A percentile compares a stretch with the other conserved stretches of the same genome.
phyloP scores from a whole-genome alignment of 2,329 filamentous ascomycete species.

The Neofusicoccum laricinum region DNA sequence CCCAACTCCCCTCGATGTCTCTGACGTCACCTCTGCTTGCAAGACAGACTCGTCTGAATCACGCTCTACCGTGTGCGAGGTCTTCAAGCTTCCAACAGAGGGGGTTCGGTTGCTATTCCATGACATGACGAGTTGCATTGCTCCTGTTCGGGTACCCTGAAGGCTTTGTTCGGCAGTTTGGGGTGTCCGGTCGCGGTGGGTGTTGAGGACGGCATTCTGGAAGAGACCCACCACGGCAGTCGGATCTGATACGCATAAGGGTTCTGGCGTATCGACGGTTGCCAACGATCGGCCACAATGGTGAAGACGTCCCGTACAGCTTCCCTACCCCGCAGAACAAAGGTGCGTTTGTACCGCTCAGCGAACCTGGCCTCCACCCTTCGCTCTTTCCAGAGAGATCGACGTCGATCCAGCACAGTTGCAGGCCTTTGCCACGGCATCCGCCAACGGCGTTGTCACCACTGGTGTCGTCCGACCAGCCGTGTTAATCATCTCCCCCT shows the following conservation, averaged over 20 bases:
- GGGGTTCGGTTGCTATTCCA: constrained; percentile 24
- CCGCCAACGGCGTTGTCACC: constrained; percentile 51
- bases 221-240: constrained; percentile 18
- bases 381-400: constrained; percentile 20
- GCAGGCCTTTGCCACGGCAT: constrained; percentile 53
- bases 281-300: constrained; percentile 10
- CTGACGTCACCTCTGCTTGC: constrained; percentile 29
- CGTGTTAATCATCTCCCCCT: constrained; percentile 64
- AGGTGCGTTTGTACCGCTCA: constrained; percentile 17
- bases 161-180: constrained; percentile 16
- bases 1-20: constrained; percentile 25
- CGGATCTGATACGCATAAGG: constrained; percentile 28
- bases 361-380: constrained; percentile 44
- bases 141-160: constrained; percentile 32
- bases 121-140: constrained; percentile 34
- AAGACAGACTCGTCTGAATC: constrained; percentile 60
- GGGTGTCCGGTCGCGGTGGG: background rate
- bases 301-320: constrained; percentile 50
- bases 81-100: constrained; percentile 43
- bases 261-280: constrained; percentile 14
- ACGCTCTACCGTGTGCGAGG: constrained; percentile 51
- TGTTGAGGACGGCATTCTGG: constrained; percentile 3
- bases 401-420: constrained; percentile 35
- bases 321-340: constrained; percentile 41
- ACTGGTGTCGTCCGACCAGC: constrained; percentile 56